phyloP scores from a whole-genome alignment of 2,329 filamentous ascomycete species.

The Aspergillus puulaauensis region DNA sequence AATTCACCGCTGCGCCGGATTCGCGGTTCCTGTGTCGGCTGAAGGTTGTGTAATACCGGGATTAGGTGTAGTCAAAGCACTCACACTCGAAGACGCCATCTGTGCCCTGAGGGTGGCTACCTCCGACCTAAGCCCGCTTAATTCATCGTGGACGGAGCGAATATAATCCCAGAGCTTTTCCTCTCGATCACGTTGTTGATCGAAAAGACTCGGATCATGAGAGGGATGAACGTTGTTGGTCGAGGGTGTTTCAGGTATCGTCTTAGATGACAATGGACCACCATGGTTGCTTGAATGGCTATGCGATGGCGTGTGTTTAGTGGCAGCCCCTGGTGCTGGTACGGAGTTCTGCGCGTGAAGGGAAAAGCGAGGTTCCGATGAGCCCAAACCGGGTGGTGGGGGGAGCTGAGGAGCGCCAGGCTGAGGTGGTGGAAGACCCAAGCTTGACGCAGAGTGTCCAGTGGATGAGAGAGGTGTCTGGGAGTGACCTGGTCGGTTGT shows the following conservation, averaged over 20 bases:
- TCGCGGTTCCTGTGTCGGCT: slow-evolving; percentile 12
- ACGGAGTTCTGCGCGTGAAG: slow-evolving; percentile 39
- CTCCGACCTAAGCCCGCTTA: slow-evolving; percentile 42
- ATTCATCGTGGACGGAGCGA: slow-evolving; percentile 42
- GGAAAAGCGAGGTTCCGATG: slow-evolving; percentile 45
- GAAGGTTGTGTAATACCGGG: slow-evolving; percentile 16
- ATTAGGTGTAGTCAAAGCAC: slow-evolving; percentile 18
- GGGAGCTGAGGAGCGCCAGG: slow-evolving; percentile 45
- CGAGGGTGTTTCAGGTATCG: slow-evolving; percentile 26
- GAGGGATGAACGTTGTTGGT: slow-evolving; percentile 19
- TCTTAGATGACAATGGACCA: slow-evolving; percentile 25
- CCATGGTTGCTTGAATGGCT: slow-evolving; percentile 37
- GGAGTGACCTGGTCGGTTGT: slow-evolving; percentile 24
- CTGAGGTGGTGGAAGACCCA: slow-evolving; percentile 39
- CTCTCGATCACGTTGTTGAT: slow-evolving; percentile 33
- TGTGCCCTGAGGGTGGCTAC: slow-evolving; percentile 42
- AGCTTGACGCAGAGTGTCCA: slow-evolving; percentile 23
- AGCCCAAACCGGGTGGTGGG: slow-evolving; percentile 42
- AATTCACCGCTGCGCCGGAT: slow-evolving; percentile 20
- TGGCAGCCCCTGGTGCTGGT: slow-evolving; percentile 30
- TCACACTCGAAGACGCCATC: slow-evolving; percentile 32
- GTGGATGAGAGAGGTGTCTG: slow-evolving; percentile 17
- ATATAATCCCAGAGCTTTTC: slow-evolving; percentile 47
- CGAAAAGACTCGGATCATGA: slow-evolving; percentile 26
- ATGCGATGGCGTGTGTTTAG: slow-evolving; percentile 37